These are phyloP conservation scores for Pyronema omphalodes DNA, from an alignment of 495 filamentous ascomycete genomes.

Conservation along the genomic window DNA sequence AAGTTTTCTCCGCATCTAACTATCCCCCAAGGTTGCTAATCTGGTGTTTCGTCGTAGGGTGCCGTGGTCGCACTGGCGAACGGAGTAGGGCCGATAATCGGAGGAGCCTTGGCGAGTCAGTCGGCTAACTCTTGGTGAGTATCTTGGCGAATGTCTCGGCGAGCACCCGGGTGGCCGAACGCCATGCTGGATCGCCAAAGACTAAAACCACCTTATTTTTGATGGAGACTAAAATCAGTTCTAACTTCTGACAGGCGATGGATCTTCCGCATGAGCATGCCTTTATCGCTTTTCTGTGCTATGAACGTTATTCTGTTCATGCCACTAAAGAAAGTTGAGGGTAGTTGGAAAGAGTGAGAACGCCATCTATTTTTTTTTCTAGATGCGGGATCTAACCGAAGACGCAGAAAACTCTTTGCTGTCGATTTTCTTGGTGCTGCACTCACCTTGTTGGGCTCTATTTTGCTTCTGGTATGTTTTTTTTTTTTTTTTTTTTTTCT, in stretches of 20 bases:
- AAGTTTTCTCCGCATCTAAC: constrained; percentile 4
- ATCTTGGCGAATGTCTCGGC: not conserved
- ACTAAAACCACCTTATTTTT: not conserved
- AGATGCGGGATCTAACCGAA: not conserved
- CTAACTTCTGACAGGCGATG: constrained; percentile 28
- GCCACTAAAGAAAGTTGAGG: constrained; percentile 33
- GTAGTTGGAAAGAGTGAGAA: constrained; percentile 30
- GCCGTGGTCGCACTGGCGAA: constrained; percentile 36
- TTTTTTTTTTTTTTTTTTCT: constrained; percentile 13
- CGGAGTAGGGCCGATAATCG: constrained; percentile 37
- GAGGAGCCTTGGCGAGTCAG: constrained; percentile 30
- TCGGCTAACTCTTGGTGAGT: constrained; percentile 20
- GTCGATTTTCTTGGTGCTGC: constrained; percentile 32
- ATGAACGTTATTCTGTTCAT: constrained; percentile 33
- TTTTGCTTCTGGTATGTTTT: constrained; percentile 26
- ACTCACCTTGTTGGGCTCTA: constrained; percentile 26
- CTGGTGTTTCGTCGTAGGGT: constrained; percentile 19
- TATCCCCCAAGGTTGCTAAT: not conserved
- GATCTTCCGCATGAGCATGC: constrained; percentile 37
- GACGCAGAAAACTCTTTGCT: constrained; percentile 28
- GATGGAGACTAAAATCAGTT: no score
- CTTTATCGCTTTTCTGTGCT: constrained; percentile 29
- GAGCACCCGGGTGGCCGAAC: constrained; percentile 25
- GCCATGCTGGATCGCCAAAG: not conserved
- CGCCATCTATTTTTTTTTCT: not conserved